A percentile compares a stretch with the other conserved stretches of the same genome.
phyloP scores from a whole-genome alignment of 108 stramenopile species.

The Cyclotella baltica region DNA sequence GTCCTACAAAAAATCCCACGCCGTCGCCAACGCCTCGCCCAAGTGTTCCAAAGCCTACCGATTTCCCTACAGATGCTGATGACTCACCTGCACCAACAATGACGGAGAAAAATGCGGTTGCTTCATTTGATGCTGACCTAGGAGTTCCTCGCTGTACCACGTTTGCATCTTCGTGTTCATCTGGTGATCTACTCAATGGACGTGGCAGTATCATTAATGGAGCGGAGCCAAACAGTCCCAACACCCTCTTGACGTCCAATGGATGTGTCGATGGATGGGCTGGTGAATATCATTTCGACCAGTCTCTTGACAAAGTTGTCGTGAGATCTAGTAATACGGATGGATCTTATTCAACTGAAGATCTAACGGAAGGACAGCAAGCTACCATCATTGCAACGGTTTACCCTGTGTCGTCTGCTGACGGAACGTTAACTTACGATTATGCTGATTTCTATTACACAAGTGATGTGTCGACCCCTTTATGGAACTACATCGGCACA shows the following conservation, averaged over 20 bases:
- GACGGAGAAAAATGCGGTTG: neutral
- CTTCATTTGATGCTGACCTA: neutral
- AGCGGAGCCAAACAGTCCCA: conserved; percentile 14
- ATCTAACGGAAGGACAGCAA: conserved; percentile 14
- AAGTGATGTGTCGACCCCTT: conserved; percentile 10
- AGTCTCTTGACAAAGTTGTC: conserved; percentile 32
- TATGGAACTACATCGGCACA: conserved; percentile 2
- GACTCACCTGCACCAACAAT: too few relatives aligned
- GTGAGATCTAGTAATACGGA: neutral
- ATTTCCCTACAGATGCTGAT: too few relatives aligned
- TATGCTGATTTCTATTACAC: conserved; percentile 25
- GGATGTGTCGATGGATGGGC: conserved; percentile 18
- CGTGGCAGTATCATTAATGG: too few relatives aligned
- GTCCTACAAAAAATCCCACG: too few relatives aligned
- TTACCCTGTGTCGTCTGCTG: neutral
- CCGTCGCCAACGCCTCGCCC: too few relatives aligned
- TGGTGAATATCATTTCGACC: conserved; percentile 15
- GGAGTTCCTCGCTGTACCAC: neutral
- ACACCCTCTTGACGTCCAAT: neutral
- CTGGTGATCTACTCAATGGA: too few relatives aligned
- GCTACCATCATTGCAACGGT: conserved; percentile 13
- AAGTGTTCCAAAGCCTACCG: neutral
- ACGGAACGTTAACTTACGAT: neutral
- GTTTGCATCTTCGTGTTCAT: neutral
- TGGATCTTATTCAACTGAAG: neutral